Percentiles rank a stretch among this genome's conserved stretches.
Conservation (phyloP, 2,329 filamentous ascomycete genomes). For the Colletotrichum costaricense region DNA sequence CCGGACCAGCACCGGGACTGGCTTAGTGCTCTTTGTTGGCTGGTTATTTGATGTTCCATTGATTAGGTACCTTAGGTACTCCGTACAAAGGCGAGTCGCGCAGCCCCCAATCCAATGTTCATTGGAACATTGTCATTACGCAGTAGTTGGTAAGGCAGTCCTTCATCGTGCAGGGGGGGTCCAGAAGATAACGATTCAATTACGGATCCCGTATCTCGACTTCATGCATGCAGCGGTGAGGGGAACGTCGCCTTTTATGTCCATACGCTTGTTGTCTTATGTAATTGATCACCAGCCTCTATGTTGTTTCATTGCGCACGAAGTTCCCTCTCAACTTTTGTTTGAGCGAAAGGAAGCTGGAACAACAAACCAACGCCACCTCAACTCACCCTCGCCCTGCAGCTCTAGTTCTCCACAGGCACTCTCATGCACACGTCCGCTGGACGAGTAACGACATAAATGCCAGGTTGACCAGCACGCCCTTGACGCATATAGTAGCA, state of each 20-base stretch:
- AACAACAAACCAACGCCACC: not conserved
- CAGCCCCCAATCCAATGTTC: not conserved
- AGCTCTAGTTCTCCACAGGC: not conserved
- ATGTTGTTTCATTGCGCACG: not conserved
- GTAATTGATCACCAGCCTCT: slow-evolving; percentile 7
- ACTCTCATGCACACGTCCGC: not conserved
- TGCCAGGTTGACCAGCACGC: not conserved
- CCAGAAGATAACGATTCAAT: slow-evolving; percentile 1
- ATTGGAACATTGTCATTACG: not conserved
- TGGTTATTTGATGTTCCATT: not conserved
- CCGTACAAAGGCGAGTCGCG: not conserved
- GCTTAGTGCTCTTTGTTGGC: not conserved
- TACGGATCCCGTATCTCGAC: slow-evolving; percentile 1
- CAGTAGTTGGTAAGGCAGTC: not conserved
- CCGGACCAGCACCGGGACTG: not conserved
- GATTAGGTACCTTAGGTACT: not conserved
- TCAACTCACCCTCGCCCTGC: not conserved
- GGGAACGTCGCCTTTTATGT: not conserved
- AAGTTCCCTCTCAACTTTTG: not conserved
- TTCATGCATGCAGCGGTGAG: not conserved
- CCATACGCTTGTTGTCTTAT: not conserved
- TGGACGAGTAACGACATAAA: not conserved
- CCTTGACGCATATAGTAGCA: not conserved
- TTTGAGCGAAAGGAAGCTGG: not conserved
- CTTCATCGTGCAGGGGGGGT: not conserved